phyloP scores from a whole-genome alignment of 75 land plant genomes.

The Pinus albicaulis region DNA sequence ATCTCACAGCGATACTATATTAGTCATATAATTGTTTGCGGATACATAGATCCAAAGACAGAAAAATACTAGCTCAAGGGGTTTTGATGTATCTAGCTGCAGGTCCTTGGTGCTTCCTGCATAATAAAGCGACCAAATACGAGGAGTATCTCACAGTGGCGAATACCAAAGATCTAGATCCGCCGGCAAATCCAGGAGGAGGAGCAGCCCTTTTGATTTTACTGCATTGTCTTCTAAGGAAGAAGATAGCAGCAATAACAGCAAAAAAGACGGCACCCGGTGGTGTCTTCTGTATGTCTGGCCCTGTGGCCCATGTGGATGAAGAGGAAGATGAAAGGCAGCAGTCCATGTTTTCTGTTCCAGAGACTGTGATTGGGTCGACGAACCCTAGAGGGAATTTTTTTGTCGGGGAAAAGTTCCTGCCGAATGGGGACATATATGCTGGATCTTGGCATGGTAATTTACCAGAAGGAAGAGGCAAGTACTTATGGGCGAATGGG shows the following conservation, averaged over 20 bases:
- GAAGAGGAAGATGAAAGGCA: slow-evolving; percentile 15
- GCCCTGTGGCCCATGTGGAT: slow-evolving; percentile 21
- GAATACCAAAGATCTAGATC: slow-evolving; percentile 4
- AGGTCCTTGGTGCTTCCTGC: background rate
- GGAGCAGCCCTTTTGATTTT: slow-evolving; percentile 1
- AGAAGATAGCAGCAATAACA: background rate
- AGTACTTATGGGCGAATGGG: slow-evolving; percentile 77
- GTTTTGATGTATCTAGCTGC: slow-evolving; percentile 3
- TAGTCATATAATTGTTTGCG: background rate
- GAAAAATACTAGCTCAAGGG: background rate
- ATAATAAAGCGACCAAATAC: background rate
- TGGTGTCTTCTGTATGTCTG: slow-evolving; percentile 22
- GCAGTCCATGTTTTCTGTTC: background rate
- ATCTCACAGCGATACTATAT: background rate
- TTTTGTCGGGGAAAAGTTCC: slow-evolving; percentile 25
- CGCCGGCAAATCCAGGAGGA: background rate
- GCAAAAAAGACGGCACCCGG: slow-evolving; percentile 12
- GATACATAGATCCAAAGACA: background rate
- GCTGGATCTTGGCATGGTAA: slow-evolving; percentile 48
- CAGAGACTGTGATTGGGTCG: background rate
- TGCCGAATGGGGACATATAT: slow-evolving; percentile 71
- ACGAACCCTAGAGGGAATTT: background rate
- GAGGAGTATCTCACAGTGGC: slow-evolving; percentile 2
- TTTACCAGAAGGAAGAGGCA: slow-evolving; percentile 68
- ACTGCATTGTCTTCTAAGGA: background rate